A percentile compares a stretch with the other conserved stretches of the same genome.
Conservation (phyloP, 257 asterid genomes). For the Paulownia fortunei region DNA sequence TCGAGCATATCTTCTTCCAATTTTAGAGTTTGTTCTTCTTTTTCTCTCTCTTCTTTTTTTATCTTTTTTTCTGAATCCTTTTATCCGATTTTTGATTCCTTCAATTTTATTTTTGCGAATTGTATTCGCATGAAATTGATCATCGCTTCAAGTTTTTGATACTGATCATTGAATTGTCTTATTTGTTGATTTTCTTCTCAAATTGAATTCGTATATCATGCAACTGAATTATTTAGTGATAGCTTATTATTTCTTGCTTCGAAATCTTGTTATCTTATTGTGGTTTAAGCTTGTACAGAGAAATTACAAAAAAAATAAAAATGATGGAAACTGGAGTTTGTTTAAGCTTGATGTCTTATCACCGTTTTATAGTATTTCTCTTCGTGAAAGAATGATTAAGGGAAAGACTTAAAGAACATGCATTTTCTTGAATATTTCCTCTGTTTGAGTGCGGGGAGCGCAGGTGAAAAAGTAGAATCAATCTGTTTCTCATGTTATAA, state of each 20-base stretch:
- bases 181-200: neutral
- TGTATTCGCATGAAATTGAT: constrained; percentile 6
- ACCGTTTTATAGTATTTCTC: neutral
- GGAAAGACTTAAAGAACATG: neutral
- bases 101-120: neutral
- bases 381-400: neutral
- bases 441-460: constrained; percentile 2
- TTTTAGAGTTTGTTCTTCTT: no score
- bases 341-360: neutral
- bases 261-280: no score
- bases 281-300: neutral
- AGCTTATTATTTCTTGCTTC: neutral
- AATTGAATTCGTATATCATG: neutral
- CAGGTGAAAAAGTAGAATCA: neutral
- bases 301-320: neutral
- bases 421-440: neutral
- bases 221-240: neutral
- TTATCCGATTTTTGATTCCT: neutral
- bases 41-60: neutral
- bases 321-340: neutral
- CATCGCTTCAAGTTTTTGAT: constrained; percentile 2
- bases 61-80: neutral
- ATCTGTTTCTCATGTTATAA: neutral
- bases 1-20: constrained; percentile 18
- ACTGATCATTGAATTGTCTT: neutral